Conservation (phyloP, 1,284 basidiomycete genomes). For the Trichosporon sp. region DNA sequence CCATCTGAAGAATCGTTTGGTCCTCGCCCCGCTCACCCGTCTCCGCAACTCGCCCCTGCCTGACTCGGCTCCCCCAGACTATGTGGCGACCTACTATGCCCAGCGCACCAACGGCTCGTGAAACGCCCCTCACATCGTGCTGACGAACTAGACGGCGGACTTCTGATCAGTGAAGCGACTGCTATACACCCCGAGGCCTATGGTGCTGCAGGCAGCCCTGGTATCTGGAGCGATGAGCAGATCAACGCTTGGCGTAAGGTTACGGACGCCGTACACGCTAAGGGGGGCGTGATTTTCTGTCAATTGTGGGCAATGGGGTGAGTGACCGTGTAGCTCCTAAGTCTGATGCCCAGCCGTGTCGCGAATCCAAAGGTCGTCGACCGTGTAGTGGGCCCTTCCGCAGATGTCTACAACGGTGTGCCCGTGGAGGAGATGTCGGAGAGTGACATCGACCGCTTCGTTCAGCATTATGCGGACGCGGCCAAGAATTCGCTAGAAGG, state of each 20-base stretch:
- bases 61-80: constrained; percentile 37
- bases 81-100: constrained; percentile 51
- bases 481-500: too few relatives aligned
- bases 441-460: constrained; percentile 54
- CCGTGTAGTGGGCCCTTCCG: constrained; percentile 64
- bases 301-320: constrained; percentile 63
- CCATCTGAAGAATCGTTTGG: constrained; percentile 50
- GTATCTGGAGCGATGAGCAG: constrained; percentile 44
- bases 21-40: constrained; percentile 54
- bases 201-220: constrained; percentile 38
- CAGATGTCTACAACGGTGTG: neutral
- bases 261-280: constrained; percentile 59
- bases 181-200: constrained; percentile 38
- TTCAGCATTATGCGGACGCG: constrained; percentile 62
- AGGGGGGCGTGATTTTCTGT: constrained; percentile 59
- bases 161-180: constrained; percentile 51
- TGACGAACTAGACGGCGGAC: constrained; percentile 37
- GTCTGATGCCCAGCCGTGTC: constrained; percentile 20
- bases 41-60: constrained; percentile 36
- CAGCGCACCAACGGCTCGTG: constrained; percentile 44
- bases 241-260: constrained; percentile 51
- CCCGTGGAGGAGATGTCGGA: constrained; percentile 33
- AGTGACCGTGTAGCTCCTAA: neutral
- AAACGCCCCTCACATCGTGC: neutral
- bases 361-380: constrained; percentile 25